Conservation (phyloP, 1,139 yeast genomes). For the Protomyces lactucae-debilis region DNA sequence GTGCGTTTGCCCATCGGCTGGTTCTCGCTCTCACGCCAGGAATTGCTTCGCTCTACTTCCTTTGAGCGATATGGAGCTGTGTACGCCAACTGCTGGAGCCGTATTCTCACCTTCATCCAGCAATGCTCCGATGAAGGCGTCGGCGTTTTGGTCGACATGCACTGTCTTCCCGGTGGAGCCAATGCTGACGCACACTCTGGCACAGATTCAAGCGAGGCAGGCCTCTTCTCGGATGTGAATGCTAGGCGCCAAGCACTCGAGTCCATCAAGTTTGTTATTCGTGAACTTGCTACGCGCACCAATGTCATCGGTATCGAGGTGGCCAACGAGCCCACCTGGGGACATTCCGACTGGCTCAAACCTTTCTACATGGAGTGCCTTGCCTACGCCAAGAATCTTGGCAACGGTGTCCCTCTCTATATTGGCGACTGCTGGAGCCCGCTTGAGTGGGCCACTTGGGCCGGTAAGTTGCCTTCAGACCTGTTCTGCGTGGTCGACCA, state of each 20-base stretch:
- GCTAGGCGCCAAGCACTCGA: constrained; percentile 46
- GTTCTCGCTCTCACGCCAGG: constrained; percentile 67
- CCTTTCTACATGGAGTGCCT: constrained; percentile 67
- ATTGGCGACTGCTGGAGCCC: constrained; percentile 97
- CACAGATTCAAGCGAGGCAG: constrained; percentile 53
- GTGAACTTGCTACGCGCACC: constrained; percentile 53
- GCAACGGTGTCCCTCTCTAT: constrained; percentile 59
- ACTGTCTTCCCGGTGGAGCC: constrained; percentile 90
- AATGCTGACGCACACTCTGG: constrained; percentile 84
- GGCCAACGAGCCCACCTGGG: constrained; percentile 76
- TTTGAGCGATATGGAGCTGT: constrained; percentile 54
- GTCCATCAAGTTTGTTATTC: constrained; percentile 56
- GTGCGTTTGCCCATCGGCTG: constrained; percentile 86
- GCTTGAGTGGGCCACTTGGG: constrained; percentile 69
- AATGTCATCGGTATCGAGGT: constrained; percentile 78
- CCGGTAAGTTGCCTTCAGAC: constrained; percentile 35
- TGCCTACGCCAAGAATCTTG: constrained; percentile 53
- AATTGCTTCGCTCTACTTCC: constrained; percentile 54
- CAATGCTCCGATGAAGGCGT: constrained; percentile 56
- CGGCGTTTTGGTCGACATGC: constrained; percentile 76
- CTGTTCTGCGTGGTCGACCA: constrained; percentile 54
- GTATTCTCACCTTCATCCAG: constrained; percentile 51
- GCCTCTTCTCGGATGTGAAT: constrained; percentile 53
- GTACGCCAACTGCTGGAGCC: constrained; percentile 67
- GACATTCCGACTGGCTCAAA: constrained; percentile 44